Conservation (phyloP, 139 green algal genomes). For the Tetraselmis chui region DNA sequence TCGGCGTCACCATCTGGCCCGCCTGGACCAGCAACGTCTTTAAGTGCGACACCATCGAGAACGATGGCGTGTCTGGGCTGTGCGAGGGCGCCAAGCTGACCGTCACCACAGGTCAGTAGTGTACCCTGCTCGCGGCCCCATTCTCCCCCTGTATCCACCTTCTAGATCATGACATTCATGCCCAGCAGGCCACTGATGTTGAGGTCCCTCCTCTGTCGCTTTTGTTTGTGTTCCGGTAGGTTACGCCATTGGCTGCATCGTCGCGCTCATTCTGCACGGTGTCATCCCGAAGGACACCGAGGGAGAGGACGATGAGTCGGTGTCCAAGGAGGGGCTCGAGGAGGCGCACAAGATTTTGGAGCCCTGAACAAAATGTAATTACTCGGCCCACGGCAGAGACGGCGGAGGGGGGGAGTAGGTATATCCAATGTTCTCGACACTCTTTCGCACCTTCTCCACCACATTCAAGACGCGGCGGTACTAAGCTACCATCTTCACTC, state of each 20-base stretch:
- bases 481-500: no score
- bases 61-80: background rate
- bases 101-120: background rate
- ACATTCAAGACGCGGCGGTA: no score
- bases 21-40: conserved; percentile 12
- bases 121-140: background rate
- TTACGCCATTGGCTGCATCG: background rate
- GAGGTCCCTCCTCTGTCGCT: no score
- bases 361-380: no score
- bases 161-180: background rate
- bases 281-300: background rate
- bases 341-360: no score
- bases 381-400: no score
- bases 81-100: background rate
- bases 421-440: no score
- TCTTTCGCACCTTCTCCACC: no score
- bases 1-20: conserved; percentile 40
- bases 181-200: no score
- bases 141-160: background rate
- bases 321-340: no score
- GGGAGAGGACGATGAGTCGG: background rate
- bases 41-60: background rate
- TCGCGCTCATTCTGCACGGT: background rate
- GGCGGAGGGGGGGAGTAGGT: no score
- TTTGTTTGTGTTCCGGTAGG: background rate